phyloP scores from a whole-genome alignment of 73 alveolate species.

The Effrenium voratum region DNA sequence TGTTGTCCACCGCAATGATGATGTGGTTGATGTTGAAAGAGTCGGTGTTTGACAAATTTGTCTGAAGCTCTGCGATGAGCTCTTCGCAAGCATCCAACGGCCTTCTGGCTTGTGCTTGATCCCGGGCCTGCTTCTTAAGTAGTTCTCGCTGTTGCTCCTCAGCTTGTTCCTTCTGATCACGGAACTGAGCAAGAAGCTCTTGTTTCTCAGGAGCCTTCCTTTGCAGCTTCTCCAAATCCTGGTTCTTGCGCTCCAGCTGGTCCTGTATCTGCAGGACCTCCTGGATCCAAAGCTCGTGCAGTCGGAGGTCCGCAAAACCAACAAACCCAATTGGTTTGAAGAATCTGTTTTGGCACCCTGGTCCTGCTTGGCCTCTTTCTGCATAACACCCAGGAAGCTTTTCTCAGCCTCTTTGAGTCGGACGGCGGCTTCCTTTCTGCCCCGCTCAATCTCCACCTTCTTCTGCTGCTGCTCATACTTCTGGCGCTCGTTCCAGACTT shows the following conservation, averaged over 20 bases:
- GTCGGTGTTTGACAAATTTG: neutral
- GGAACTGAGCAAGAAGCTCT: neutral
- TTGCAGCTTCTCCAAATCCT: too few species aligned
- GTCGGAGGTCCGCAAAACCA: neutral
- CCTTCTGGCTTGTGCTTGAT: neutral
- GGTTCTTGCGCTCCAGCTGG: neutral
- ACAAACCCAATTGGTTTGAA: neutral
- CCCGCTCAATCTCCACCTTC: neutral
- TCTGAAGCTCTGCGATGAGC: neutral
- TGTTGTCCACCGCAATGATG: constrained; percentile 42
- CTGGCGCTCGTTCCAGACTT: neutral
- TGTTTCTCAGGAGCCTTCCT: too few species aligned
- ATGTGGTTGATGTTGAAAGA: constrained; percentile 49
- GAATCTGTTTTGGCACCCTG: neutral
- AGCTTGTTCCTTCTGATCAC: neutral
- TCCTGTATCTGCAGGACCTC: neutral
- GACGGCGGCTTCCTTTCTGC: constrained; percentile 9
- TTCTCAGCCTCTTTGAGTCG: constrained; percentile 38
- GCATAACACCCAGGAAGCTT: neutral
- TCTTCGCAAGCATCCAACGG: constrained; percentile 48
- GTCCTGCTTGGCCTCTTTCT: neutral
- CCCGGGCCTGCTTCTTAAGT: neutral
- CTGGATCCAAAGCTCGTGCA: neutral
- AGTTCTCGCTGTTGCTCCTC: neutral
- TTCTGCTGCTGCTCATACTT: constrained; percentile 29